These are phyloP conservation scores for Paecilomyces variotii DNA, from an alignment of 2,329 filamentous ascomycete genomes.

Conservation along the genomic window DNA sequence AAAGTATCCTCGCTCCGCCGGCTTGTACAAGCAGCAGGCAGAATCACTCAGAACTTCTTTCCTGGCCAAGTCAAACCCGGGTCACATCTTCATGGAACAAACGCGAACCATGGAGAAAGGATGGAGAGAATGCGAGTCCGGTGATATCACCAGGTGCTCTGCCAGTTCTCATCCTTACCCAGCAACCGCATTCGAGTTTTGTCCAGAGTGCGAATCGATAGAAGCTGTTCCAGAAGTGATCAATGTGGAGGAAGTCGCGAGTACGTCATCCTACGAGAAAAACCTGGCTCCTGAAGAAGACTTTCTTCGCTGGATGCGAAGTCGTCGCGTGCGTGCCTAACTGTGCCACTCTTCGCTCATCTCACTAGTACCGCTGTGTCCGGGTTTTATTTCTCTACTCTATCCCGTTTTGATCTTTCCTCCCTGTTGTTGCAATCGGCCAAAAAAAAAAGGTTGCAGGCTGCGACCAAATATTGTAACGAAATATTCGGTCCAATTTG, in stretches of 20 bases:
- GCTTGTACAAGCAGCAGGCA: slow-evolving; percentile 1
- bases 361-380: too few relatives aligned
- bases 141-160: slow-evolving; percentile 5
- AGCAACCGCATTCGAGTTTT: slow-evolving; percentile 8
- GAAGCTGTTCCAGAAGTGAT: not conserved
- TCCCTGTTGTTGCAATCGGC: too few relatives aligned
- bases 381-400: too few relatives aligned
- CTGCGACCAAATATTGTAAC: slow-evolving; percentile 27
- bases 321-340: not conserved
- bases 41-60: slow-evolving; percentile 1
- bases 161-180: slow-evolving; percentile 9
- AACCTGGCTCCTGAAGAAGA: not conserved
- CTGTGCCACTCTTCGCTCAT: not conserved
- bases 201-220: slow-evolving; percentile 11
- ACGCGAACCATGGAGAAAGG: slow-evolving; percentile 6
- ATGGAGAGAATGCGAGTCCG: slow-evolving; percentile 7
- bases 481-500: too few relatives aligned
- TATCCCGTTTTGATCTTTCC: too few relatives aligned
- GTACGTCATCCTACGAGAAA: not conserved
- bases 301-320: not conserved
- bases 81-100: slow-evolving; percentile 4
- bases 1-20: slow-evolving; percentile 5
- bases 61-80: not conserved
- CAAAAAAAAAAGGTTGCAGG: too few relatives aligned
- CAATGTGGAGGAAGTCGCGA: not conserved